These are phyloP conservation scores for Hylodesmum podocarpum DNA, from an alignment of 306 rosid genomes.

Conservation along the genomic window DNA sequence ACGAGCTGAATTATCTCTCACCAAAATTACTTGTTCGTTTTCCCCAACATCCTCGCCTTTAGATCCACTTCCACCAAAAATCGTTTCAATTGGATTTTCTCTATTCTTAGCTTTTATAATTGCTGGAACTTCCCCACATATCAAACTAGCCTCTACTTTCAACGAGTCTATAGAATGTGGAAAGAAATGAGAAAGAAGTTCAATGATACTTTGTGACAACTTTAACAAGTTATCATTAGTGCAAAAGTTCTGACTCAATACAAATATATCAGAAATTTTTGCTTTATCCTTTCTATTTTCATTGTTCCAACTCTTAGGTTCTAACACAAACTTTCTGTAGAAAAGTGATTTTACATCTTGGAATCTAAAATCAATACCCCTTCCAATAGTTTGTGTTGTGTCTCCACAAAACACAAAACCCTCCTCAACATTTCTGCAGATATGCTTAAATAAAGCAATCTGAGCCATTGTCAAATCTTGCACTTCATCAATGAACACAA, in stretches of 20 bases:
- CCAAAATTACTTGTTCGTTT: slow-evolving; percentile 63
- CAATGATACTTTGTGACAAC: slow-evolving; percentile 58
- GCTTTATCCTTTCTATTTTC: slow-evolving; percentile 43
- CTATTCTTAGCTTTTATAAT: slow-evolving; percentile 38
- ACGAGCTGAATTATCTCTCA: slow-evolving; percentile 51
- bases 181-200: slow-evolving; percentile 58
- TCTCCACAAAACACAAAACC: slow-evolving; percentile 85
- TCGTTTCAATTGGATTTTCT: slow-evolving; percentile 45
- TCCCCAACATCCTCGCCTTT: slow-evolving; percentile 42
- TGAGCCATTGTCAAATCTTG: slow-evolving; percentile 72
- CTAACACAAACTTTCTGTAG: slow-evolving; percentile 49
- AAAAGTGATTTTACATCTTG: slow-evolving; percentile 64
- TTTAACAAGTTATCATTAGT: slow-evolving; percentile 58
- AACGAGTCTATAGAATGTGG: slow-evolving; percentile 57
- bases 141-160: slow-evolving; percentile 59
- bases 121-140: slow-evolving; percentile 53
- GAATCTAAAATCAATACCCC: slow-evolving; percentile 73
- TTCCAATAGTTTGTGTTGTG: slow-evolving; percentile 71
- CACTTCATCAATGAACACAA: slow-evolving; percentile 75
- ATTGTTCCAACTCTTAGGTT: neutral
- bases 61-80: slow-evolving; percentile 61
- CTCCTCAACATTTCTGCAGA: slow-evolving; percentile 67
- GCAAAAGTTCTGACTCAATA: slow-evolving; percentile 60
- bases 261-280: slow-evolving; percentile 44
- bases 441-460: slow-evolving; percentile 56